These are phyloP conservation scores for Leccinellum luteum DNA, from an alignment of 768 basidiomycete species.

Conservation along the genomic window DNA sequence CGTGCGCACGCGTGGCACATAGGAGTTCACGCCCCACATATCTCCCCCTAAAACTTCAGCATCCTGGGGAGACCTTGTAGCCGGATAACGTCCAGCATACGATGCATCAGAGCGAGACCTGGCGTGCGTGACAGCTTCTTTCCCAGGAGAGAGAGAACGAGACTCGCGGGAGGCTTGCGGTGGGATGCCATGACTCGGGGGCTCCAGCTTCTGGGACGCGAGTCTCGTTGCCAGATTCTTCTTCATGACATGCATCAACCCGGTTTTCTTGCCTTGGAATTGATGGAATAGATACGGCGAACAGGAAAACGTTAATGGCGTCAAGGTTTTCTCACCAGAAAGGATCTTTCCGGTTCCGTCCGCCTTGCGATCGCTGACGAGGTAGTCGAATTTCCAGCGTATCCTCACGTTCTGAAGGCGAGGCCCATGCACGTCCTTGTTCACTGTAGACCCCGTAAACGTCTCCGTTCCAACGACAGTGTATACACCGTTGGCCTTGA, in stretches of 20 bases:
- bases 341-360: conserved; percentile 43
- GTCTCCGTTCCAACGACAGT: conserved; percentile 67
- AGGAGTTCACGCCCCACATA: conserved; percentile 4
- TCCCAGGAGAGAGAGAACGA: conserved; percentile 1
- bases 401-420: conserved; percentile 40
- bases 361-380: conserved; percentile 58
- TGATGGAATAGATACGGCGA: conserved; percentile 61
- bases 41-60: not conserved
- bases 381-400: conserved; percentile 78
- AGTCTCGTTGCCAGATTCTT: conserved; percentile 70
- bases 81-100: conserved; percentile 5
- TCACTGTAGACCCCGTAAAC: conserved; percentile 17
- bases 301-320: conserved; percentile 73
- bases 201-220: conserved; percentile 56
- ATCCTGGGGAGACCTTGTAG: conserved; percentile 12
- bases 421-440: conserved; percentile 15
- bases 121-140: conserved; percentile 7
- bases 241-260: conserved; percentile 66
- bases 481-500: conserved; percentile 76
- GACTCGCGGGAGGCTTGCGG: conserved; percentile 5
- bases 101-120: conserved; percentile 26
- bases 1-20: conserved; percentile 11
- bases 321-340: conserved; percentile 70
- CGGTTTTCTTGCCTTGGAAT: conserved; percentile 62
- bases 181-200: conserved; percentile 29